Conservation (phyloP, 164 flowering plant genomes). For the Platanus orientalis region DNA sequence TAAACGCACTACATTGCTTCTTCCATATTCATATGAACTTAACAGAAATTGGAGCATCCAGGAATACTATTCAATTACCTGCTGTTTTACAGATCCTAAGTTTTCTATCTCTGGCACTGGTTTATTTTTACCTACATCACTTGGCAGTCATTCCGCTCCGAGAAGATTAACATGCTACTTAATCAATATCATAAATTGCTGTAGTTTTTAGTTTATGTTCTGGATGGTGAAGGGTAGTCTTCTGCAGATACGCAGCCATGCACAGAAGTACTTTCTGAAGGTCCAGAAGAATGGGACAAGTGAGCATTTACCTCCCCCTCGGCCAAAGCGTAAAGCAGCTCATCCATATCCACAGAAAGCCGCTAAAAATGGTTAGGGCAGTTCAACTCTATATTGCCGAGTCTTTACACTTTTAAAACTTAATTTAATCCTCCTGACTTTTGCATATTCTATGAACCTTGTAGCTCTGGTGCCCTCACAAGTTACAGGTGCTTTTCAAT, state of each 20-base stretch:
- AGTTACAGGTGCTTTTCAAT: constrained; percentile 35
- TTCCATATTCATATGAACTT: too few species aligned
- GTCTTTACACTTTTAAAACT: not conserved
- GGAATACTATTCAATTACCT: too few species aligned
- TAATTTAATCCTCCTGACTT: constrained; percentile 3
- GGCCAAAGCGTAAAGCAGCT: constrained; percentile 93
- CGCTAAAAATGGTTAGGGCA: constrained; percentile 63
- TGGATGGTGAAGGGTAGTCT: constrained; percentile 4
- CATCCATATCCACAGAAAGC: constrained; percentile 97
- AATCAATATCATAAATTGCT: not conserved
- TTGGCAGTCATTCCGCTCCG: too few species aligned
- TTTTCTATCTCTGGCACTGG: too few species aligned
- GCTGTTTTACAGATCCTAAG: too few species aligned
- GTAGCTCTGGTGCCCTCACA: constrained; percentile 46
- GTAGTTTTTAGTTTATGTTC: not conserved
- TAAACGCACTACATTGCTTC: too few species aligned
- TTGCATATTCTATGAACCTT: constrained; percentile 5
- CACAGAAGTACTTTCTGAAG: constrained; percentile 87
- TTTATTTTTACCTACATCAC: too few species aligned
- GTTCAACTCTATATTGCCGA: not conserved
- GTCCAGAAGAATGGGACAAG: constrained; percentile 81
- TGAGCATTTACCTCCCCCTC: constrained; percentile 93
- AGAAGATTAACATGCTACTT: not conserved
- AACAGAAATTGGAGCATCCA: too few species aligned
- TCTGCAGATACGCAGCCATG: constrained; percentile 93